phyloP scores from a whole-genome alignment of 345 rosid species.

The Brassica incana region DNA sequence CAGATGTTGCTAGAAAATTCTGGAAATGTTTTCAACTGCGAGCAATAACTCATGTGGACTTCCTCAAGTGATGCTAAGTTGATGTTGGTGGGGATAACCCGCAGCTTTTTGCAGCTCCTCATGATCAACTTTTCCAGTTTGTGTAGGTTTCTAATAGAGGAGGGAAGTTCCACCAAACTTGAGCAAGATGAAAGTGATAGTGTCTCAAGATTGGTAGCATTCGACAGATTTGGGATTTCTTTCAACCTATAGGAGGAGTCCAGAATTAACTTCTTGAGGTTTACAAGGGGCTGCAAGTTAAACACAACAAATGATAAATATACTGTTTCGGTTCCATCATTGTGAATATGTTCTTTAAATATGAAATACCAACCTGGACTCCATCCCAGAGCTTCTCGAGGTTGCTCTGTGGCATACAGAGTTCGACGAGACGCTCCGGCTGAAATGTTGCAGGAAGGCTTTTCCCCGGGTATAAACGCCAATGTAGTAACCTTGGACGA shows the following conservation, averaged over 20 bases:
- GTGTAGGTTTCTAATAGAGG: not conserved
- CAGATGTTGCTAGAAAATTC: not conserved
- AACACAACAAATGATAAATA: not conserved
- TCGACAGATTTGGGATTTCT: not conserved
- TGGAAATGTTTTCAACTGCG: conserved; percentile 14
- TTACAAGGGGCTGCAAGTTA: not conserved
- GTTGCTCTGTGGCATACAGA: not conserved
- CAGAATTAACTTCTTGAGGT: not conserved
- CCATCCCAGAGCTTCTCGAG: conserved; percentile 10
- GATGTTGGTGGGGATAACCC: not conserved
- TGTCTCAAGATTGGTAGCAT: not conserved
- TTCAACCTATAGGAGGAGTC: not conserved
- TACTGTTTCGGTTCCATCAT: not conserved
- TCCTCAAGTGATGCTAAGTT: not conserved
- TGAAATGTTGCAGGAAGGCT: conserved; percentile 22
- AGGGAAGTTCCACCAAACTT: not conserved
- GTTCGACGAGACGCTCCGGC: not conserved
- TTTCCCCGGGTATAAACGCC: conserved; percentile 4
- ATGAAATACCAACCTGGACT: conserved; percentile 2
- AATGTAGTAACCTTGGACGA: not conserved
- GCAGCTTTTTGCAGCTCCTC: not conserved
- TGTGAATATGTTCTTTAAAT: not conserved
- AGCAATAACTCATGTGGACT: not conserved
- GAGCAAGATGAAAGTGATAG: not conserved
- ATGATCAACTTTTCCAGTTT: not conserved